Conservation (phyloP, 2,329 filamentous ascomycete genomes). For the Fusarium oligoseptatum region DNA sequence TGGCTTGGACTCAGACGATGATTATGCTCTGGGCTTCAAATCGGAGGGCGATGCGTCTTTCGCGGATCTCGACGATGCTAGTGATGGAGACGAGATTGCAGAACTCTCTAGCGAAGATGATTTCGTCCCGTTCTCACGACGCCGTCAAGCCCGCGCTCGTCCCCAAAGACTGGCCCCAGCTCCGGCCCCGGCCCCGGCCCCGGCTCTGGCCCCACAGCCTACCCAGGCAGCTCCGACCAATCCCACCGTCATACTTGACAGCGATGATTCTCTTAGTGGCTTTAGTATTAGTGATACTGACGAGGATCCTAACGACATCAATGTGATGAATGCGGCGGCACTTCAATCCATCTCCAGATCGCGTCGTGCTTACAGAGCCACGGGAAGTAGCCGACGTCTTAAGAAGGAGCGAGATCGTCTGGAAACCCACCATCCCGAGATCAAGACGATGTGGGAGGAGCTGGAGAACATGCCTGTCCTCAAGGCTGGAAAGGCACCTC, state of each 20-base stretch:
- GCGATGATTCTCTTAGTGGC: background rate
- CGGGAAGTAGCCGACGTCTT: constrained; percentile 43
- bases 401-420: constrained; percentile 73
- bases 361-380: constrained; percentile 53
- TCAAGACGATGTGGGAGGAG: constrained; percentile 87
- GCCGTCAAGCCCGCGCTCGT: background rate
- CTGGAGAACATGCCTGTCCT: constrained; percentile 78
- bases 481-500: constrained; percentile 59
- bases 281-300: constrained; percentile 42
- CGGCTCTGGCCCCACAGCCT: background rate
- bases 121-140: constrained; percentile 35
- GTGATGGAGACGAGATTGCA: constrained; percentile 26
- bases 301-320: constrained; percentile 7
- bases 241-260: background rate
- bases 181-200: background rate
- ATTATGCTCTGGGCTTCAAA: constrained; percentile 4
- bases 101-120: constrained; percentile 48
- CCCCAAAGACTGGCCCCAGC: no score
- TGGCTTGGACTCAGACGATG: constrained; percentile 34
- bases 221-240: background rate
- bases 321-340: constrained; percentile 18
- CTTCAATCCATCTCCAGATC: constrained; percentile 39
- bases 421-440: constrained; percentile 80
- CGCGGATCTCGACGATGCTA: constrained; percentile 32
- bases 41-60: constrained; percentile 34